Base-by-base conservation (phyloP, 495 filamentous ascomycete species). In the Hyaloscypha hepaticicola region DNA sequence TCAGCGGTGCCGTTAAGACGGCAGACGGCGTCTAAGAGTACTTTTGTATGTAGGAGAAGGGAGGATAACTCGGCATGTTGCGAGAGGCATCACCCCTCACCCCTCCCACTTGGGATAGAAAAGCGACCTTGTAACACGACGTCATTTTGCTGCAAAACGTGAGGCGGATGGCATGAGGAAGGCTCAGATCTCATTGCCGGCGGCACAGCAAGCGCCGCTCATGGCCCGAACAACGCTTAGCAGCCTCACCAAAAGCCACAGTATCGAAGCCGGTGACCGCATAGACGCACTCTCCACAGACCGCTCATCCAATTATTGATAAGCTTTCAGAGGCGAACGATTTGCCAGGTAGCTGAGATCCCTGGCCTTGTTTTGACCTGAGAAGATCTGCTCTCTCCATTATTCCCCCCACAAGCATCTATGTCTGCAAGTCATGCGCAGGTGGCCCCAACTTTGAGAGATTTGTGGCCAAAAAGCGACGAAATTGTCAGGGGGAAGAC, bases 191-290 rank as follows among this genome's bases (percentile, higher is more conserved):
- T 21, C 21, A 28, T 21, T 28, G 12, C 24, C 6, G 7, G 25
- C 11, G 7, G 53, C 53, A 28, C 25, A 8, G 24, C 5, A 33
- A 19, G 16, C 7, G 24, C 7, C 11, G 53, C 25, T 8, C 25
- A 33, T n/a, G 53, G 33, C 24, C 22, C 28, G 24, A 34, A 25
- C 22, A 4, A 53, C 4, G 29, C 28, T 53, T 61, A 60, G 34
- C 12, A 24, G 38, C 58, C 41, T 49, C 41, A 61, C 22, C n/a
- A 51, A 25, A 57, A 61, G 28, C 56, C 26, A n/a, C 45, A 45
- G 56, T 56, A n/a, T 24, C 29, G 25, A 25, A 33, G 51, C 6
- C 25, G 29, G 59, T 52, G 49, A 61, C 59, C 27, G 59, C 59
- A 61, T 61, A 53, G 50, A 45, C 38, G 22, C 50, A 53, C 50